phyloP scores from a whole-genome alignment of 805 yeast species.

The Lipomyces yamadae region DNA sequence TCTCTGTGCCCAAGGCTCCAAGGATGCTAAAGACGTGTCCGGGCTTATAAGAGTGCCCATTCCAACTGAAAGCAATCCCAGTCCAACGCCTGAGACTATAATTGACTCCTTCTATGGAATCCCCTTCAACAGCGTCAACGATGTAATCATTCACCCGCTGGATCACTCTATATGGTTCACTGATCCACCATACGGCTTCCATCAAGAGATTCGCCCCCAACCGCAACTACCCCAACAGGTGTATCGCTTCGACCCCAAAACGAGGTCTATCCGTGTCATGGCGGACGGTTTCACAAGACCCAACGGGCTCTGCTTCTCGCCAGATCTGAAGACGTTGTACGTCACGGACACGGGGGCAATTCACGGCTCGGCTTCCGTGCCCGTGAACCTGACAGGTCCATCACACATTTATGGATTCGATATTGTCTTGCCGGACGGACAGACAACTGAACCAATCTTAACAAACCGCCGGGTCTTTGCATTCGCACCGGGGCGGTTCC shows the following conservation, averaged over 20 bases:
- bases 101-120: slow-evolving; percentile 39
- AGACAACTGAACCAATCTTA: slow-evolving; percentile 24
- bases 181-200: slow-evolving; percentile 39
- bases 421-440: slow-evolving; percentile 29
- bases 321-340: slow-evolving; percentile 50
- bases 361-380: slow-evolving; percentile 24
- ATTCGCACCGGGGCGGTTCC: slow-evolving; percentile 38
- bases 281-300: slow-evolving; percentile 58
- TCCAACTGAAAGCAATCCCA: no score
- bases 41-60: no score
- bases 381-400: slow-evolving; percentile 16
- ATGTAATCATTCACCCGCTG: slow-evolving; percentile 37
- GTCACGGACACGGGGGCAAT: slow-evolving; percentile 53
- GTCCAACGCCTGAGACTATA: slow-evolving; percentile 9
- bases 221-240: slow-evolving; percentile 43
- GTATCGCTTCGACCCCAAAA: slow-evolving; percentile 49
- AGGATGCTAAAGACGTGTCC: no score
- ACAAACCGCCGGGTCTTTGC: slow-evolving; percentile 41
- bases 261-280: slow-evolving; percentile 39
- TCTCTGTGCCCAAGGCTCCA: no score
- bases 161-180: slow-evolving; percentile 42
- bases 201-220: slow-evolving; percentile 33
- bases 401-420: slow-evolving; percentile 41
- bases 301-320: slow-evolving; percentile 70
- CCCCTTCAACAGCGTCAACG: slow-evolving; percentile 41